Conservation (phyloP, 1,284 basidiomycete species). For the Fistulina hepatica region DNA sequence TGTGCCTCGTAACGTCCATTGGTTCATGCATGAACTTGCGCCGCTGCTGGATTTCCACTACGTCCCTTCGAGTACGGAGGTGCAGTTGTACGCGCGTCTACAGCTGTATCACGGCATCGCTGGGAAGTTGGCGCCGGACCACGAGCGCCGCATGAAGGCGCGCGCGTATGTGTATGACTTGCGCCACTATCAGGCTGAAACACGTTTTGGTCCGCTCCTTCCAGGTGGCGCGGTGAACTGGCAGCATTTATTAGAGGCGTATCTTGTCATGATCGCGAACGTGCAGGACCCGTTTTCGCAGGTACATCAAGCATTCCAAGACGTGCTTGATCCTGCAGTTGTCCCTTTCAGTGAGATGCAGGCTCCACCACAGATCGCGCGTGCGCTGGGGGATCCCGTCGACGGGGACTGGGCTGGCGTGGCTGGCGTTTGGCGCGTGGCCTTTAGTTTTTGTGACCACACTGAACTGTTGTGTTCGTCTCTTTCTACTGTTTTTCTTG, state of each 20-base stretch:
- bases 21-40: constrained; percentile 35
- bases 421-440: constrained; percentile 45
- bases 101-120: constrained; percentile 49
- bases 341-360: too few species aligned
- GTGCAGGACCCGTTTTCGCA: background rate
- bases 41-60: constrained; percentile 36
- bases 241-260: constrained; percentile 32
- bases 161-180: constrained; percentile 51
- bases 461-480: constrained; percentile 46
- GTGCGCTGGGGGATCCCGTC: too few species aligned
- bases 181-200: constrained; percentile 38
- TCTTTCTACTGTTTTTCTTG: constrained; percentile 2
- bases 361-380: too few species aligned
- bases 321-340: too few species aligned
- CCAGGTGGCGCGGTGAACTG: constrained; percentile 44
- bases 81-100: constrained; percentile 38
- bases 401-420: constrained; percentile 58
- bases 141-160: constrained; percentile 26
- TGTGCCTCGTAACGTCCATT: constrained; percentile 40
- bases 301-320: constrained; percentile 23
- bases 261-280: background rate
- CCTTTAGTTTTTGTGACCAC: constrained; percentile 62
- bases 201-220: constrained; percentile 47
- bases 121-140: constrained; percentile 5
- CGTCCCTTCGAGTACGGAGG: constrained; percentile 25